Evolutionary conservation across 441 rosid genomes (phyloP).

Genomic region (Brassica balearica): DNA sequence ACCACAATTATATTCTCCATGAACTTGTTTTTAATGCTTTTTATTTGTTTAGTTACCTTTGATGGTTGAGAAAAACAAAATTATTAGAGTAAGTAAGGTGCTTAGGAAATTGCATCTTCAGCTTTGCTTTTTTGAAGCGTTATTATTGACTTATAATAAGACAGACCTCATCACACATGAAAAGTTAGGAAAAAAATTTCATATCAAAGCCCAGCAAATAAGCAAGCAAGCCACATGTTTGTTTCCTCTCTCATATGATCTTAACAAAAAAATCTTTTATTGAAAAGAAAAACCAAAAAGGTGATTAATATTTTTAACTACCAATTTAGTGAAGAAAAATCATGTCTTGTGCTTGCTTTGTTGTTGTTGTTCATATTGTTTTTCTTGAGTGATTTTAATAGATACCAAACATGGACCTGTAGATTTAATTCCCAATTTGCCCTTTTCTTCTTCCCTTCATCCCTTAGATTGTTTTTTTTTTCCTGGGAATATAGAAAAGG

Average conservation of each 20-base stretch:
- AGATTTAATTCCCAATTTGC: slow-evolving; percentile 42
- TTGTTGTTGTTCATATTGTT: neutral
- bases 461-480: slow-evolving; percentile 24
- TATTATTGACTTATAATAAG: slow-evolving; percentile 22
- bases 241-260: slow-evolving; percentile 7
- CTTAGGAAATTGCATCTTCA: slow-evolving; percentile 42
- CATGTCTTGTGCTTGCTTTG: neutral
- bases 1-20: neutral
- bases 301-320: neutral
- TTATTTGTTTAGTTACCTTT: slow-evolving; percentile 1
- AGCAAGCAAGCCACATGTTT: neutral
- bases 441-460: slow-evolving; percentile 45
- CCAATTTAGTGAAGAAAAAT: neutral
- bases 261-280: neutral
- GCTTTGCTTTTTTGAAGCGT: slow-evolving; percentile 35
- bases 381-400: neutral
- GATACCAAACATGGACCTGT: slow-evolving; percentile 4
- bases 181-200: neutral
- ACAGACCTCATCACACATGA: slow-evolving; percentile 17
- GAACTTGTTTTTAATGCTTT: slow-evolving; percentile 8
- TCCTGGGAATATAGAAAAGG: slow-evolving; percentile 20
- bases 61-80: slow-evolving; percentile 22
- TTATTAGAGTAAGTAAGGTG: slow-evolving; percentile 14
- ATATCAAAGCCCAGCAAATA: neutral
- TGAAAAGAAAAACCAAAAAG: neutral